Evolutionary conservation across 2,329 filamentous ascomycete genomes (phyloP).

Genomic region (Incumbomyces delicatus): DNA sequence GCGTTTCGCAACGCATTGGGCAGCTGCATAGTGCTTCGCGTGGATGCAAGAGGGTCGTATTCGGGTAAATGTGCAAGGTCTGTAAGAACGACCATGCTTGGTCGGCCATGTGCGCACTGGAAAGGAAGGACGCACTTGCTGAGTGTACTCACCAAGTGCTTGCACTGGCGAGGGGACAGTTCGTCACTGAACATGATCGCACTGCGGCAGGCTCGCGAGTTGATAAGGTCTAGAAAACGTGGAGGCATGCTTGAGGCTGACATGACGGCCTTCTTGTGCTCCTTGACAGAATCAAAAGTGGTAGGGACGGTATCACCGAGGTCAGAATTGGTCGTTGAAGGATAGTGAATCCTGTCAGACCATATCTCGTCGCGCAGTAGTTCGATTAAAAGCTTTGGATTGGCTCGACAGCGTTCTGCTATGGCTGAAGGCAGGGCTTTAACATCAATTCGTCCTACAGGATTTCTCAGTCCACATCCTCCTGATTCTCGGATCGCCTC

Average conservation of each 20-base stretch:
- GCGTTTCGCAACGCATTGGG: too few species aligned
- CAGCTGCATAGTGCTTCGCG: neutral
- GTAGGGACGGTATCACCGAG: too few species aligned
- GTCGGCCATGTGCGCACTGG: conserved; percentile 42
- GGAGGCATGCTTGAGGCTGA: conserved; percentile 59
- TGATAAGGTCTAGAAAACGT: conserved; percentile 57
- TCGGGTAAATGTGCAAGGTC: conserved; percentile 19
- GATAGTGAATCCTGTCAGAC: conserved; percentile 29
- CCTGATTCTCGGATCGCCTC: neutral
- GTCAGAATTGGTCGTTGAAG: too few species aligned
- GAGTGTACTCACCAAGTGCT: conserved; percentile 29
- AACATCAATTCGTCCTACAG: conserved; percentile 30
- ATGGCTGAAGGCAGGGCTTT: conserved; percentile 60
- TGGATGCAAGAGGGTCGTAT: neutral
- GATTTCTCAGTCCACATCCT: neutral
- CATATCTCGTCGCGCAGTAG: conserved; percentile 68
- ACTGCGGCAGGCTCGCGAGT: conserved; percentile 39
- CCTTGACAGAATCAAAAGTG: too few species aligned
- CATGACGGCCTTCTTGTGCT: conserved; percentile 1
- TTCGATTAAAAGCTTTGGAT: conserved; percentile 63
- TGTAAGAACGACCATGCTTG: conserved; percentile 37
- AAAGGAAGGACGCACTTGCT: conserved; percentile 38
- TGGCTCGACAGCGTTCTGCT: conserved; percentile 60
- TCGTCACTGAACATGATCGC: conserved; percentile 44
- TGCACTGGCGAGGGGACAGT: conserved; percentile 30